Evolutionary conservation across 768 basidiomycete genomes (phyloP), one percentile per base, ranked within the genome.

Genomic region (Trametes coccinea): DNA sequence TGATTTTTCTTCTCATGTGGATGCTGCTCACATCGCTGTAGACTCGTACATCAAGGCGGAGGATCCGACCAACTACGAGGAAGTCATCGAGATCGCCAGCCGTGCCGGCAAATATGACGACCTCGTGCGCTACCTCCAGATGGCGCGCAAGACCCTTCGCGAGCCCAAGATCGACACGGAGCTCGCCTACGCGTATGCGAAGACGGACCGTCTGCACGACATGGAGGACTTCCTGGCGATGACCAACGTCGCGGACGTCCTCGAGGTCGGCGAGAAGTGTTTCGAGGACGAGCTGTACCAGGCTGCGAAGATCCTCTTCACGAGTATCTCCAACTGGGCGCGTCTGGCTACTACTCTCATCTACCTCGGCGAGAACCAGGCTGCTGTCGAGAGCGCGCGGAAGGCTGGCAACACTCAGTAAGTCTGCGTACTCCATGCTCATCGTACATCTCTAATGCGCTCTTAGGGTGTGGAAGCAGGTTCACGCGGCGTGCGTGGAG

Each of bases 191-290:
- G 93, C 97, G 4, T 99, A 98, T 73, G 97, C 97, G 22, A 98
- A 97, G 81, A 95, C 89, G 37, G 97, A 98, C 72, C 88, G 97
- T 54, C 77, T 99, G 13, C 96, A 98, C 72, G 97, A 99, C 71
- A 98, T 98, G 97, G 97, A 99, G 71, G 97, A 99, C 77, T 99
- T 99, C 85, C 79, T 99, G 66, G 83, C 83, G 27, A 96, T 98
- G 92, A 99, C 97, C 46, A 99, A 99, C 66, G 97, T 99, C 49
- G 97, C 97, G 5, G 97, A 99, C 71, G 81, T 98, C 53, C 82
- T 99, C 22, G 92, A 93, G 66, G 97, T 98, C 56, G 97, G 97
- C 74, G 97, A 99, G 81, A 98, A 98, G 75, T 98, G 95, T 72
- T 99, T 99, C 79, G 93, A 98, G 70, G 97, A 98, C 62, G 93